Percentiles rank a stretch among this genome's conserved stretches.
phyloP scores from a whole-genome alignment of 345 rosid species.

The Draba incana region DNA sequence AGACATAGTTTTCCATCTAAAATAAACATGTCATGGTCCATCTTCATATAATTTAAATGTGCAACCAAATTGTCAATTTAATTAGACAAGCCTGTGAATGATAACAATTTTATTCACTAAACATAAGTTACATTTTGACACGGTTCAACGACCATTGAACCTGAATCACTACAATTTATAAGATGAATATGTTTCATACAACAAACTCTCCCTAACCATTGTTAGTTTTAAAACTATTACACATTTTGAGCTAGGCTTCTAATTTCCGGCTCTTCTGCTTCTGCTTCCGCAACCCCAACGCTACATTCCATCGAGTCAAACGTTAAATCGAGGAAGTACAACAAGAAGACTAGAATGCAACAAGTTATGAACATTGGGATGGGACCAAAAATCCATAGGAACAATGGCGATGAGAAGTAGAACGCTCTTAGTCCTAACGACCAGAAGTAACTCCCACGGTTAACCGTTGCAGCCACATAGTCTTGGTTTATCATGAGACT shows the following conservation, averaged over 20 bases:
- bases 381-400: constrained; percentile 93
- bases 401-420: constrained; percentile 83
- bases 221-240: constrained; percentile 3
- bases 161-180: constrained; percentile 28
- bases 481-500: constrained; percentile 52
- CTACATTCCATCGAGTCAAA: constrained; percentile 53
- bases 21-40: not conserved
- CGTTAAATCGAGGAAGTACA: constrained; percentile 67
- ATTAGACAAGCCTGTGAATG: not conserved
- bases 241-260: constrained; percentile 40
- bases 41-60: not conserved
- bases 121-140: constrained; percentile 9
- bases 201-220: constrained; percentile 12
- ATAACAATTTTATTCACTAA: constrained; percentile 23
- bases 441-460: constrained; percentile 91
- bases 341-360: constrained; percentile 56
- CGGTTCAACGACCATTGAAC: constrained; percentile 45
- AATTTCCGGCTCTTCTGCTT: constrained; percentile 32
- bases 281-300: constrained; percentile 43
- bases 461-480: constrained; percentile 68
- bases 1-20: too few relatives aligned
- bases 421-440: constrained; percentile 84
- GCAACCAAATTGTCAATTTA: not conserved
- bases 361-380: constrained; percentile 71
- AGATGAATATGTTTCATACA: constrained; percentile 2